Conservation (phyloP, 257 asterid genomes). For the Plantago ovata region DNA sequence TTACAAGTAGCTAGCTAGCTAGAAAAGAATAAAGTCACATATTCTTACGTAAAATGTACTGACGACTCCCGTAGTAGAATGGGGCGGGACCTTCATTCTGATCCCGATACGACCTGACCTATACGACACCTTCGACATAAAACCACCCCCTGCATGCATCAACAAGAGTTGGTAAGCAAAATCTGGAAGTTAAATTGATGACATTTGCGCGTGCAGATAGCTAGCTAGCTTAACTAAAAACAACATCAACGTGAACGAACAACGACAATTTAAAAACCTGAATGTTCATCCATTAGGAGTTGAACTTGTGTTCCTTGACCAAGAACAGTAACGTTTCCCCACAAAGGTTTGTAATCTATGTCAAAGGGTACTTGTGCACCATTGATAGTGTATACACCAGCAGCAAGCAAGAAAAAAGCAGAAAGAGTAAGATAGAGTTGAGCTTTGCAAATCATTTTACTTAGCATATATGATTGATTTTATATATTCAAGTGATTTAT, state of each 20-base stretch:
- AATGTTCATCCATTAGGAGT: background rate
- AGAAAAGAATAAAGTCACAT: too few relatives aligned
- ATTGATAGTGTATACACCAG: too few relatives aligned
- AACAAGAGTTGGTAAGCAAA: background rate
- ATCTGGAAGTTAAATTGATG: background rate
- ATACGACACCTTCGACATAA: constrained; percentile 35
- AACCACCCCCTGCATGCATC: constrained; percentile 51
- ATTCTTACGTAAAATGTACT: constrained; percentile 43
- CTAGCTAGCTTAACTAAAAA: background rate
- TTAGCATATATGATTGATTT: too few relatives aligned
- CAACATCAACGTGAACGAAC: background rate
- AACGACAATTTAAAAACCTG: background rate
- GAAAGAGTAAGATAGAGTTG: too few relatives aligned
- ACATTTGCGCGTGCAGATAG: background rate
- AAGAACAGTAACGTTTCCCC: too few relatives aligned
- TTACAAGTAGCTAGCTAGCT: too few relatives aligned
- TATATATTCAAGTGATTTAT: too few relatives aligned
- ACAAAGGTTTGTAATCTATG: too few relatives aligned
- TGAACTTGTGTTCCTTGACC: constrained; percentile 1
- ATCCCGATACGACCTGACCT: constrained; percentile 47
- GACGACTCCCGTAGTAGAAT: constrained; percentile 37
- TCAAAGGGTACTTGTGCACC: too few relatives aligned
- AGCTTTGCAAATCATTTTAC: too few relatives aligned
- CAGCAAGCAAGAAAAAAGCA: too few relatives aligned
- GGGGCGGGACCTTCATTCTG: constrained; percentile 39